Evolutionary conservation across 257 asterid genomes (phyloP), one percentile per base, ranked within the genome.

Genomic region (Knoxia roxburghii): DNA sequence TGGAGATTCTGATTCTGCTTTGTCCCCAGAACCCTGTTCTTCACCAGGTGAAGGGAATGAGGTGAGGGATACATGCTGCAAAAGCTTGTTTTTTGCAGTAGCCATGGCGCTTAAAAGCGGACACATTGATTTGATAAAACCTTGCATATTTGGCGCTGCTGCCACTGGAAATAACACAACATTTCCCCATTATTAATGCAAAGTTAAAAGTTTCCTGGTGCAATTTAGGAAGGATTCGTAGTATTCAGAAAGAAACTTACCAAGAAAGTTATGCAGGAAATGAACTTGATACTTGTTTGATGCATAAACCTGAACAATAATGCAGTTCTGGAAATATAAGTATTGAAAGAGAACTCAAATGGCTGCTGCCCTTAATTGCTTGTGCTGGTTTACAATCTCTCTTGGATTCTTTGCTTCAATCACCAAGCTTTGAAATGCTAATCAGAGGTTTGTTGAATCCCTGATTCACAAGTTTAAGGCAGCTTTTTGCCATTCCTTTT

Each of bases 131-230:
- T 71, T 87, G 24, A 75, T 7, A 39, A 87, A 69, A 21, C 79
- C 75, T 69, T 82, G 88, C 95, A 89, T 89, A 24, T 74, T 52
- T 27, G 23, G 4, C 32, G 67, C 82, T 82, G 64, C n/a, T 80
- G 61, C 11, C 59, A 54, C 1, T 46, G n/a, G 30, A 35, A 61
- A 43, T 61, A 20, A 48, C 21, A 21, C 46, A 40, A 23, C 24
- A 10, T 12, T 13, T 48, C 53, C 18, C 12, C n/a, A 48, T 48
- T 23, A 15, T 17, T 48, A n/a, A 17, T 48, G 56, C 56, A 50
- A 50, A 50, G 10, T 48, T 48, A 27, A 12, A n/a, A 20, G n/a
- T 30, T 30, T 12, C 23, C 4, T 29, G 62, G 14, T 27, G 41
- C 21, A 23, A 39, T 58, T 24, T 6, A 32, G 26, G 20, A 32